Base-by-base conservation (phyloP, 129 eudicot genomes). In the Escallonia rubra region DNA sequence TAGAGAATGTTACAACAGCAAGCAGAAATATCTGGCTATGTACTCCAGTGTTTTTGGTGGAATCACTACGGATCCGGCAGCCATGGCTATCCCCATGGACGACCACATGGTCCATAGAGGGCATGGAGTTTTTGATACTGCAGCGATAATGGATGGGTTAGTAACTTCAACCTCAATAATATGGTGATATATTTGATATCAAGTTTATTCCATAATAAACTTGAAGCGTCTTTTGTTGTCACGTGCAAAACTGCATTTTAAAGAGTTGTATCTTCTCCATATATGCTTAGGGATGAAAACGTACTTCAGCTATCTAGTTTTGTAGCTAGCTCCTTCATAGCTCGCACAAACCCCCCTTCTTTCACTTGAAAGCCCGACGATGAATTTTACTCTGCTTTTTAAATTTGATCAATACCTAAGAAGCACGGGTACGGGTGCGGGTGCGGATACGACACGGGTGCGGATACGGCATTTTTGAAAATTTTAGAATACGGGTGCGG, bases 21-120 rank as follows among this genome's bases (percentile, higher is more conserved):
- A 88, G 53, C 96, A 88, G 65, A 68, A 72, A 42, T 92, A 81
- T 73, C 59, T 84, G 84, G 98, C 98, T 7, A 92, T 92, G 96
- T 92, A 86, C 72, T 88, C 98, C 43, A 92, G 96, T 63, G 67
- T 85, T 63, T 92, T 83, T 80, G 95, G 95, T 57, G 98, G 98
- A 57, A 88, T 92, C 67, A 82, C 77, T 47, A 82, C 74, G 1
- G 95, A 92, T 77, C 76, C 87, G 55, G 82, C 89, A 56, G 91
- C 95, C 48, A 92, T 92, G 98, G 86, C 86, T 68, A 86, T 92
- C 56, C 95, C 98, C 49, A 81, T 92, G 90, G 97, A 91, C 66
- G 97, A 91, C 43, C 97, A 91, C 78, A 85, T 91, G 96, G 92
- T 90, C 68, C 97, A 90, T 76, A 76, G 97, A 87, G 97, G 97